phyloP scores from a whole-genome alignment of 2,329 filamentous ascomycete genomes.

The Neopestalotiopsis sp. region DNA sequence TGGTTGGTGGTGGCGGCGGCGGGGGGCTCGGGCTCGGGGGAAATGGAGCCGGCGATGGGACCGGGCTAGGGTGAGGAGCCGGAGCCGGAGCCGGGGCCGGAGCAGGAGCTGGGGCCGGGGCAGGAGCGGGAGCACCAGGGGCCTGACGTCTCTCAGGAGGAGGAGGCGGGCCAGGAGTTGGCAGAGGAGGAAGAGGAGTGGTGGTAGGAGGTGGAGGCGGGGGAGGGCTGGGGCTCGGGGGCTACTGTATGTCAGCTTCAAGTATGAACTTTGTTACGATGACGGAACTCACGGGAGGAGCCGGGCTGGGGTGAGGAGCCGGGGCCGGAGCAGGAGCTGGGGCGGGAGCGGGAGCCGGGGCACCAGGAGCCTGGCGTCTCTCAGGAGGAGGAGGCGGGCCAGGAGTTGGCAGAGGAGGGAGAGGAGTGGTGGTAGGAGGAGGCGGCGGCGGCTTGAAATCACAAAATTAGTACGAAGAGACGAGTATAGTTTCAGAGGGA shows the following conservation, averaged over 20 bases:
- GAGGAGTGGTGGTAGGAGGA: neutral
- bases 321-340: conserved; percentile 1
- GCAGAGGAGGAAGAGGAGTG: neutral
- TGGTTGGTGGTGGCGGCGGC: neutral
- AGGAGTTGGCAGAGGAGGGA: conserved; percentile 6
- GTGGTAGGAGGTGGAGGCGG: neutral
- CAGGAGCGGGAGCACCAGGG: neutral
- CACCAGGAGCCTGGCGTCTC: conserved; percentile 2
- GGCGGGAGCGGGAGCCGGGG: neutral
- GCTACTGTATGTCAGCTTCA: neutral
- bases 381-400: conserved; percentile 11
- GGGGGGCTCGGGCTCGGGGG: neutral
- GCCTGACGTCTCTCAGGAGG: neutral
- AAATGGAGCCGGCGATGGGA: neutral
- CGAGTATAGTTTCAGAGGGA: neutral
- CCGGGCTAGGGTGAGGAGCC: conserved; percentile 1
- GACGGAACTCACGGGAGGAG: neutral
- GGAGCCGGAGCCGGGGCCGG: neutral
- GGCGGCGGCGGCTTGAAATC: neutral
- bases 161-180: conserved; percentile 5
- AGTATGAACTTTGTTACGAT: neutral
- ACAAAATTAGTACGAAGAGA: neutral
- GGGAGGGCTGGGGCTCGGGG: neutral
- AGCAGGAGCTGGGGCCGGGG: neutral
- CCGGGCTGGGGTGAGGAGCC: neutral